Evolutionary conservation across 2,329 filamentous ascomycete genomes (phyloP), one percentile per base, ranked within the genome.

Genomic region (Neopestalotiopsis sp.): DNA sequence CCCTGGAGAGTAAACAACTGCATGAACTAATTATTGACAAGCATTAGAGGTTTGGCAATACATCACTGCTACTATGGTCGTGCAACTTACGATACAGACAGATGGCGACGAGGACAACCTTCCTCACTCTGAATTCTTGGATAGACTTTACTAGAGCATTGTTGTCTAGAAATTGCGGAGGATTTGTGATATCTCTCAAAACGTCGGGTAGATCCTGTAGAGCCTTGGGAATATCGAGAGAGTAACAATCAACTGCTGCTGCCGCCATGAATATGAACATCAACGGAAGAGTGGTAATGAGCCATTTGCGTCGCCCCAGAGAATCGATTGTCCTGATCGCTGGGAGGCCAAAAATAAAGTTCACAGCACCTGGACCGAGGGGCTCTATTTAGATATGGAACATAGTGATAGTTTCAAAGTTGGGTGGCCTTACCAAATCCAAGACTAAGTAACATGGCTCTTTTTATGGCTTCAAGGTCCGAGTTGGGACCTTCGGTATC

Each of bases 231-330:
- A 20, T 17, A 12, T 62, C 20, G 7, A 62, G 28, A 28, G 13
- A 2, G 24, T 38, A n/a, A 3, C 56, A 58, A 13, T 58, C 56
- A 4, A 62, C 34, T 4, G 59, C 34, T n/a, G 59, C 59, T 1
- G 59, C 59, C 1, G 34, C 34, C 34, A 40, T 62, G 17, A 62
- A 62, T 34, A 62, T 34, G 13, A 24, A 62, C 34, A 62, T 62
- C 3, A 62, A 14, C 4, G 34, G 59, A 4, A 40, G 59, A 9
- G 59, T 62, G 28, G 59, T 2, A 1, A 40, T 62, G 20, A 62
- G 59, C 59, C 59, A 62, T 20, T 38, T 62, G 10, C 34, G 59
- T 10, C 59, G 59, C 1, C 59, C 59, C 6, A 62, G 59, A 12
- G 59, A 32, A 9, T 62, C 59, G 2, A 62, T 34, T n/a, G 59